Conservation (phyloP, 2,329 filamentous ascomycete species). For the Teratosphaeria viscida region DNA sequence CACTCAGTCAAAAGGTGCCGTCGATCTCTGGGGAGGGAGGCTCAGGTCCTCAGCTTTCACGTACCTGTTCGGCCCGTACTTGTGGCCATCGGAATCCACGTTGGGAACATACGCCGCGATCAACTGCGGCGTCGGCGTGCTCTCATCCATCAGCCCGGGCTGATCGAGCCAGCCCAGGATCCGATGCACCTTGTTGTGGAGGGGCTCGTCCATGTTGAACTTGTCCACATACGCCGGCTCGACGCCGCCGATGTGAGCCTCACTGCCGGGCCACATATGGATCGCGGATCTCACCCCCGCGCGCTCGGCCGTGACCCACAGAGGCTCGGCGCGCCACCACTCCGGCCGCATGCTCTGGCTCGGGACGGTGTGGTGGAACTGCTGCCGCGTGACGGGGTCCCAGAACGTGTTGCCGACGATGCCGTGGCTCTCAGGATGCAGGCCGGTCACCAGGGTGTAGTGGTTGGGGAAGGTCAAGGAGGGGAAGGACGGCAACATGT, state of each 20-base stretch:
- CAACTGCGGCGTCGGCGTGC: conserved; percentile 64
- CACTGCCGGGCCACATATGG: conserved; percentile 93
- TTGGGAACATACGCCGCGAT: conserved; percentile 93
- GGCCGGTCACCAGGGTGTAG: conserved; percentile 81
- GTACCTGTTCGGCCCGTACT: conserved; percentile 70
- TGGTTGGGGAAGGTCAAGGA: conserved; percentile 94
- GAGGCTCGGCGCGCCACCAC: conserved; percentile 90
- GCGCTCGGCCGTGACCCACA: conserved; percentile 87
- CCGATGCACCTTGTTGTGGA: conserved; percentile 65
- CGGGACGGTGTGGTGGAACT: conserved; percentile 82
- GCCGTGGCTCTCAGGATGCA: conserved; percentile 88
- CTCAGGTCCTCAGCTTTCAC: too few relatives aligned
- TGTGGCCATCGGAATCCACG: conserved; percentile 78
- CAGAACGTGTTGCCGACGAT: conserved; percentile 92
- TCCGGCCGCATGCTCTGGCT: conserved; percentile 65
- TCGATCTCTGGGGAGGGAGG: too few relatives aligned
- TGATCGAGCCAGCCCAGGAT: conserved; percentile 77
- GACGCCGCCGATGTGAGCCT: conserved; percentile 67
- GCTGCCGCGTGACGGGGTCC: conserved; percentile 64
- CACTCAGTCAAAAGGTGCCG: too few relatives aligned
- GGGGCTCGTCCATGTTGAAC: conserved; percentile 66
- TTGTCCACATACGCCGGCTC: conserved; percentile 75
- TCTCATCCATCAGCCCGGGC: conserved; percentile 41
- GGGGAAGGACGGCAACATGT: conserved; percentile 90
- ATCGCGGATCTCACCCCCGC: conserved; percentile 70